phyloP scores from a whole-genome alignment of 108 stramenopile species.

The Nannochloropsis oceanica region DNA sequence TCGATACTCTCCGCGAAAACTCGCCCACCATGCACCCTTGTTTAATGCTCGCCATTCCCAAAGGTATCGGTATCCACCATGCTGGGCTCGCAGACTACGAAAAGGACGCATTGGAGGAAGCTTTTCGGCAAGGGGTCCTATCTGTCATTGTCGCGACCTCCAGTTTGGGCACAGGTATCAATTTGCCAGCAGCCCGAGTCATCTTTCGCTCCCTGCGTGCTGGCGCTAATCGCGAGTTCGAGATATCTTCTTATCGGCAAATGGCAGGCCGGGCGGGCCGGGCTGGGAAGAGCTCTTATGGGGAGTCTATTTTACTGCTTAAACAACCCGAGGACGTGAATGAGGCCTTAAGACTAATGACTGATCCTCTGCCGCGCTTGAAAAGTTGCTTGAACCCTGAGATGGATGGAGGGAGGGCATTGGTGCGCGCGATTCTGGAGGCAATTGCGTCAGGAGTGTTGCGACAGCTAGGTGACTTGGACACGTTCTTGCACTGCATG shows the following conservation, averaged over 20 bases:
- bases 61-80: conserved; percentile 36
- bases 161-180: conserved; percentile 41
- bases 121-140: conserved; percentile 18
- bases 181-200: conserved; percentile 38
- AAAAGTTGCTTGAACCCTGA: not conserved
- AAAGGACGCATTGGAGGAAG: conserved; percentile 26
- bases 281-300: conserved; percentile 5
- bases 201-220: conserved; percentile 9
- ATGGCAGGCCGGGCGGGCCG: conserved; percentile 38
- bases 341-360: conserved; percentile 11
- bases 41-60: not conserved
- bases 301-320: conserved; percentile 11
- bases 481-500: not conserved
- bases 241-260: conserved; percentile 16
- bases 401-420: not conserved
- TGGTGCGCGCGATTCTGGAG: not conserved
- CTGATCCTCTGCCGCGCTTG: conserved; percentile 1
- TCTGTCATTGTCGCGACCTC: conserved; percentile 33
- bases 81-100: conserved; percentile 28
- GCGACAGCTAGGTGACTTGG: not conserved
- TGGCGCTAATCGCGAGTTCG: not conserved
- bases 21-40: not conserved
- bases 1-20: not conserved
- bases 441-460: not conserved
- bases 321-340: not conserved